Evolutionary conservation across 2,329 filamentous ascomycete species (phyloP), one percentile per base, ranked within the genome.

Genomic region (Whalleya microplaca): DNA sequence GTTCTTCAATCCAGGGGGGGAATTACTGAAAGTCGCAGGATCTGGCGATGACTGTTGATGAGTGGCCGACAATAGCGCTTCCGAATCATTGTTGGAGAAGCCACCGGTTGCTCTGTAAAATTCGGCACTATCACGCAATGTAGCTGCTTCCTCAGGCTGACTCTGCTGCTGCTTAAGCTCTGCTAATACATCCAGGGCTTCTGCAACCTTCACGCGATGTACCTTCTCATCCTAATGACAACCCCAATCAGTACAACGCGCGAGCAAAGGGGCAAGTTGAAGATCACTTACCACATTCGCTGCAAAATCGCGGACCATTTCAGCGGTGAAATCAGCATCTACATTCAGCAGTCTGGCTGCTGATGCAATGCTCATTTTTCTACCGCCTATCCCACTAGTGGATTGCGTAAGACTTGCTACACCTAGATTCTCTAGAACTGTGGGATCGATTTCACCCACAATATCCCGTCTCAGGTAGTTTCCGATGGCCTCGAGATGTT

Each of bases 1-100:
- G 66, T 98, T 99, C 61, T 87, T 84, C 5, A 98, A 81, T 0
- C 95, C 95, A 20, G 96, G 90, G 0, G 95, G 95, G 72, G 91
- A 86, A 27, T 84, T 78, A 45, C 75, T 66, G 53, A 78, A 68
- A 14, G 69, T 68, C 2, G 66, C 53, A 44, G 58, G 47, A 21
- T 56, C 57, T 40, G 55, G 41, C 19, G 48, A 41, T 18, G 53
- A 29, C 16, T 47, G 53, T n/a, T 52, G 48, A 41, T 61, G 53
- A 51, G 68, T 59, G 10, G 40, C 18, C 14, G 51, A 8, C 19
- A 45, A 20, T 21, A 48, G 57, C n/a, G 45, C 32, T 21, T 21
- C 52, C 27, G 21, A 27, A 14, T 23, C 29, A 14, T 29, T 21
- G 7, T 41, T 53, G 29, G 45, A 10, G 21, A 51, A 12, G 19